A percentile compares a stretch with the other conserved stretches of the same genome.
Evolutionary conservation across 2,329 filamentous ascomycete species (phyloP).

Genomic region (Aspergillus vadensis): DNA sequence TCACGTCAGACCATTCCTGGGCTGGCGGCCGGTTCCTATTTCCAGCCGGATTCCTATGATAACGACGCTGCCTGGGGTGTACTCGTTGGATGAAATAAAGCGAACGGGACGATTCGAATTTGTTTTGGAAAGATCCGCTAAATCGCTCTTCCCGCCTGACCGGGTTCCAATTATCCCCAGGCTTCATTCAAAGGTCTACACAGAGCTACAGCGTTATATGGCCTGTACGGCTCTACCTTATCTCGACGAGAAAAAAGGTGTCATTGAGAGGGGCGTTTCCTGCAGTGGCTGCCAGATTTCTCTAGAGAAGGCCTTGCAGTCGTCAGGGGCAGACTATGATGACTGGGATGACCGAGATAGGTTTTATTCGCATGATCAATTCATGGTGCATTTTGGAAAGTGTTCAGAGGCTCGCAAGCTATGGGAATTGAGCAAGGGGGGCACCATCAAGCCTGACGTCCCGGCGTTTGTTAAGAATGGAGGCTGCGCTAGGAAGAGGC

Average conservation of each 20-base stretch:
- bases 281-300: background rate
- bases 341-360: too few relatives aligned
- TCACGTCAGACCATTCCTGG: background rate
- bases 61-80: background rate
- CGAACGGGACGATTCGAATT: background rate
- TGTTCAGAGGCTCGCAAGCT: too few relatives aligned
- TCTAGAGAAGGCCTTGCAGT: background rate
- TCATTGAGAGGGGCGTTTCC: background rate
- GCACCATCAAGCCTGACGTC: too few relatives aligned
- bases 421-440: too few relatives aligned
- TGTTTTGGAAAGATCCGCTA: background rate
- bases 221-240: background rate
- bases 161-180: too few relatives aligned
- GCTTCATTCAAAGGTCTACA: background rate
- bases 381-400: too few relatives aligned
- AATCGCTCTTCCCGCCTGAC: too few relatives aligned
- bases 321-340: too few relatives aligned
- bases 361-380: too few relatives aligned
- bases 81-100: background rate
- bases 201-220: background rate
- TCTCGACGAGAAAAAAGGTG: background rate
- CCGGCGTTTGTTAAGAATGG: too few relatives aligned
- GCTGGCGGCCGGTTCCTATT: background rate
- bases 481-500: too few relatives aligned
- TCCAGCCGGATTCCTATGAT: background rate